These are phyloP conservation scores for Ustilago esculenta DNA, from an alignment of 1,284 basidiomycete genomes.

Conservation along the genomic window DNA sequence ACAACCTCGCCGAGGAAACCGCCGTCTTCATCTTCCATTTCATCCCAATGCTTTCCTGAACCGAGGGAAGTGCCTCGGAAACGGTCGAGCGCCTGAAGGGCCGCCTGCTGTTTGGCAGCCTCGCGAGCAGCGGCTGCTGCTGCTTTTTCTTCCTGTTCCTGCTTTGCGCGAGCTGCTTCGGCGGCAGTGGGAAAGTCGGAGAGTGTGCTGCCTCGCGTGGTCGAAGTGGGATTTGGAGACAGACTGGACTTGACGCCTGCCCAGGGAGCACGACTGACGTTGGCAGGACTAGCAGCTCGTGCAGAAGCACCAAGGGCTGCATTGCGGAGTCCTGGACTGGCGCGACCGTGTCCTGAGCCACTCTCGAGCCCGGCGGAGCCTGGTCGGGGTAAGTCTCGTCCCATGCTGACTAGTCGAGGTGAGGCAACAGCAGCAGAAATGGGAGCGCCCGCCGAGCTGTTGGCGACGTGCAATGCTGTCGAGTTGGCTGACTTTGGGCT, in stretches of 20 bases:
- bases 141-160: slow-evolving; percentile 59
- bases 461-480: slow-evolving; percentile 7
- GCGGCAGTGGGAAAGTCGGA: slow-evolving; percentile 65
- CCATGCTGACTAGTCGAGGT: slow-evolving; percentile 53
- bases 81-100: slow-evolving; percentile 58
- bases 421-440: slow-evolving; percentile 29
- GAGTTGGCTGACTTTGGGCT: slow-evolving; percentile 29
- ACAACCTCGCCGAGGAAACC: slow-evolving; percentile 64
- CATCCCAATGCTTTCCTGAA: slow-evolving; percentile 63
- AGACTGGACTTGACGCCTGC: slow-evolving; percentile 44
- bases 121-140: slow-evolving; percentile 54
- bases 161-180: slow-evolving; percentile 57
- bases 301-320: slow-evolving; percentile 41
- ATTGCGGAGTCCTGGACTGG: slow-evolving; percentile 51
- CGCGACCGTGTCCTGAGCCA: slow-evolving; percentile 29
- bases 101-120: slow-evolving; percentile 50
- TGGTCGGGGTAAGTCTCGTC: slow-evolving; percentile 40
- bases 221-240: slow-evolving; percentile 20
- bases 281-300: slow-evolving; percentile 38
- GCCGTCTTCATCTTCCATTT: slow-evolving; percentile 63
- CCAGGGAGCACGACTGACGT: slow-evolving; percentile 52
- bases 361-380: slow-evolving; percentile 36
- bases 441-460: slow-evolving; percentile 1
- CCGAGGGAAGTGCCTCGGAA: slow-evolving; percentile 59
- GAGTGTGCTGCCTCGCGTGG: slow-evolving; percentile 16